Evolutionary conservation across 805 yeast species (phyloP).

Genomic region (Cephaloascus fragrans): DNA sequence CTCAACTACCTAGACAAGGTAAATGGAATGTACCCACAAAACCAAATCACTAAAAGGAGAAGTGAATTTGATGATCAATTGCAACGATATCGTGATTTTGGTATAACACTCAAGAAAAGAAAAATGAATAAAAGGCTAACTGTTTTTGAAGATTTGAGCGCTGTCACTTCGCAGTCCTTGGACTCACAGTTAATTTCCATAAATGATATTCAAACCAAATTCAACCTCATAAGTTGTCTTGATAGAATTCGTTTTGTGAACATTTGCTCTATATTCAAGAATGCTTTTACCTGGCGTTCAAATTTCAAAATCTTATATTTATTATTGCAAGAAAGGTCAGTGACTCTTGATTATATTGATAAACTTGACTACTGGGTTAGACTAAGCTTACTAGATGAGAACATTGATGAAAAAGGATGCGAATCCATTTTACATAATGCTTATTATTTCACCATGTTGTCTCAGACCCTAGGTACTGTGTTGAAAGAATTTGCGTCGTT

Average conservation of each 20-base stretch:
- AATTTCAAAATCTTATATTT: background rate
- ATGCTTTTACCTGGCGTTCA: background rate
- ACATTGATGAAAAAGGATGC: constrained; percentile 6
- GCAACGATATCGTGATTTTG: constrained; percentile 8
- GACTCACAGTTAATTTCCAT: constrained; percentile 6
- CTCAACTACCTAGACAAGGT: constrained; percentile 5
- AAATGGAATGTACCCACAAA: constrained; percentile 1
- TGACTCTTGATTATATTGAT: background rate
- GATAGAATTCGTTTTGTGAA: background rate
- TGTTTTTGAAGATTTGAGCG: background rate
- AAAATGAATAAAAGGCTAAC: constrained; percentile 3
- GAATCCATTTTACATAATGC: background rate
- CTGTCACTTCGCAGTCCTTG: background rate
- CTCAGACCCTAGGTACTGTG: background rate
- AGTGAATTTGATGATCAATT: constrained; percentile 5
- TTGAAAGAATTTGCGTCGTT: background rate
- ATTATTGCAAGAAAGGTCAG: background rate
- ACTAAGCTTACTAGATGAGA: constrained; percentile 10
- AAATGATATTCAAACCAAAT: constrained; percentile 6
- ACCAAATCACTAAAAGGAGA: background rate
- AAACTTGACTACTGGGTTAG: constrained; percentile 11
- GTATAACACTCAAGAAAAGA: constrained; percentile 6
- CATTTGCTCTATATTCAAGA: background rate
- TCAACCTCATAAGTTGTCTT: background rate
- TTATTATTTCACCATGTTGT: background rate